Evolutionary conservation across 202 grass and related monocot genomes (phyloP), one percentile per base, ranked within the genome.

Genomic region (Brachypodium distachyon): DNA sequence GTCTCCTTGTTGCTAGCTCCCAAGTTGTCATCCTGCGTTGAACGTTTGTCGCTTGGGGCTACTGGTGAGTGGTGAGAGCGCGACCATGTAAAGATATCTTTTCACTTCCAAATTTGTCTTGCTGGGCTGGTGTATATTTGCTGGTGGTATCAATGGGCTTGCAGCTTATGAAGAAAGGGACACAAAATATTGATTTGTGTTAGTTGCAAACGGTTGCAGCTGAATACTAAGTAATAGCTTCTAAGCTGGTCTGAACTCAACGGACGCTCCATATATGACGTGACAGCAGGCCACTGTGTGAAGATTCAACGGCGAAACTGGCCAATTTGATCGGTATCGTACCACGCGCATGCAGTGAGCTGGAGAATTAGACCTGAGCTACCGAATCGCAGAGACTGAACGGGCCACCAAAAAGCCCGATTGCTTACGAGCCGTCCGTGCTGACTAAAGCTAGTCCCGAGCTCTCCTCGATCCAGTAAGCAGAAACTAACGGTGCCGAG

Each of bases 11-110:
- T 65, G 43, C 36, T n/a, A 25, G 2, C 2, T 7, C 18, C 43
- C 59, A 77, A 29, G 75, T 7, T 67, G 61, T 22, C 61, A 67
- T 67, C 48, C 34, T 42, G 11, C 23, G 33, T 78, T 78, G 47
- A 78, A 67, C 34, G 29, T 78, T 52, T 54, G 61, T 55, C 76
- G 47, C 23, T 67, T 78, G 33, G 19, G 59, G n/a, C n/a, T n/a
- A n/a, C 22, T n/a, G 32, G 27, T 14, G 75, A 29, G 8, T 3
- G 31, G 1, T 3, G 12, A 36, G 18, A 29, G 34, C 11, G 21
- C 21, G 28, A 7, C 58, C 31, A 67, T 67, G 62, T 39, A 34
- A 21, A 11, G 34, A 51, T 78, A 16, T 40, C n/a, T 77, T 36
- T 25, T 54, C 22, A 4, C n/a, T 34, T 36, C 48, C 17, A 11